Conservation (phyloP, 306 rosid genomes). For the Vigna angularis region DNA sequence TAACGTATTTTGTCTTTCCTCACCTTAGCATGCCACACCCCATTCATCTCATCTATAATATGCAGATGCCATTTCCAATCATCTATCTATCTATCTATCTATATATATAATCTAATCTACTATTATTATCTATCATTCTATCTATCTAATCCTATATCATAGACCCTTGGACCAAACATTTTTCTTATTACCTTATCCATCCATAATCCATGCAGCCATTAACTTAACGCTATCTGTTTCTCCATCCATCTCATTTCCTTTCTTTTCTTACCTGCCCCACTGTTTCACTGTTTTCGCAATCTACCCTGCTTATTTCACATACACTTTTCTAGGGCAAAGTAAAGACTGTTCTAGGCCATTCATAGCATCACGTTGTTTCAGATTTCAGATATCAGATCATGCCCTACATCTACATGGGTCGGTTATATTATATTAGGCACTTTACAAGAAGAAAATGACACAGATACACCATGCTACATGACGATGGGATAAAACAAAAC, state of each 20-base stretch:
- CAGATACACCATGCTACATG: conserved; percentile 6
- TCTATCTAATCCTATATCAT: background rate
- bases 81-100: background rate
- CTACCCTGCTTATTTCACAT: background rate
- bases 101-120: too few relatives aligned
- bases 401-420: conserved; percentile 38
- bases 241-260: conserved; percentile 18
- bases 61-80: background rate
- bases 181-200: conserved; percentile 35
- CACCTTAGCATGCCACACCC: background rate
- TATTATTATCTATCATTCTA: conserved; percentile 23
- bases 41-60: conserved; percentile 22
- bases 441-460: conserved; percentile 30
- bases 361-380: conserved; percentile 41
- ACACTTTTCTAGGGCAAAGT: conserved; percentile 17
- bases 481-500: conserved; percentile 14
- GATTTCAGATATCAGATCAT: conserved; percentile 33
- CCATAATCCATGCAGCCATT: conserved; percentile 47
- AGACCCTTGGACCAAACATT: background rate
- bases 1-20: conserved; percentile 30
- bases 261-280: conserved; percentile 36
- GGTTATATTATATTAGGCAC: conserved; percentile 27
- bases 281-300: conserved; percentile 37
- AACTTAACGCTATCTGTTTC: background rate
- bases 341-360: conserved; percentile 30